These are phyloP conservation scores for Ensete ventricosum DNA, from an alignment of 176 grass and related monocot species.

Conservation along the genomic window DNA sequence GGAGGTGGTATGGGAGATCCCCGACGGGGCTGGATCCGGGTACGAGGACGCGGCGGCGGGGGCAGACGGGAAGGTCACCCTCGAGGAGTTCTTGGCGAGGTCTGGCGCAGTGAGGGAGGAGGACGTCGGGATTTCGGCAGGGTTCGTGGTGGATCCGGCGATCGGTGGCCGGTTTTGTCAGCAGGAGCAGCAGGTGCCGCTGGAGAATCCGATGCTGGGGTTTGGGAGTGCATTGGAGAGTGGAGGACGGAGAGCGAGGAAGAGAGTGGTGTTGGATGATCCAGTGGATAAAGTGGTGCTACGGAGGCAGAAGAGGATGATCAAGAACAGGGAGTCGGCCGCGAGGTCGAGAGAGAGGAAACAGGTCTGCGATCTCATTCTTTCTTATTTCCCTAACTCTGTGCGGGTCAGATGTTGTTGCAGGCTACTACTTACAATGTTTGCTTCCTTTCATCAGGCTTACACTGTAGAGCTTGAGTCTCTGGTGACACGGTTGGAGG, in stretches of 20 bases:
- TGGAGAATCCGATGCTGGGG: not conserved
- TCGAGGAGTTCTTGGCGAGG: constrained; percentile 18
- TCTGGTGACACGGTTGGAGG: constrained; percentile 7
- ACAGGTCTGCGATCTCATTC: constrained; percentile 3
- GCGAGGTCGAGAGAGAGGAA: constrained; percentile 22
- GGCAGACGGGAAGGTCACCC: not conserved
- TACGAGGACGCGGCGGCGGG: not conserved
- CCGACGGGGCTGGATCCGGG: not conserved
- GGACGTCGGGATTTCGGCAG: not conserved
- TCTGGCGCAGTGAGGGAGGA: not conserved
- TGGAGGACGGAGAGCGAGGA: not conserved
- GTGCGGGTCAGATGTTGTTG: not conserved
- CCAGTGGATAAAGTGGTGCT: not conserved
- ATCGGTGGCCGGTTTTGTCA: not conserved
- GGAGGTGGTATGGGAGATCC: not conserved
- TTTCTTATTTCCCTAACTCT: not conserved
- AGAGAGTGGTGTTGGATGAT: not conserved
- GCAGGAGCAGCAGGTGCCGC: not conserved
- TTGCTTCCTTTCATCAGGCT: constrained; percentile 3
- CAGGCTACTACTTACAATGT: not conserved
- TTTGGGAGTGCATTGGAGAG: not conserved
- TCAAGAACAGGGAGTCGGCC: constrained; percentile 24
- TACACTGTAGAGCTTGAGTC: constrained; percentile 19
- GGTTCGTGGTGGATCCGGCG: not conserved
- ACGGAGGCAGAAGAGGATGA: constrained; percentile 18